phyloP scores from a whole-genome alignment of 2,329 filamentous ascomycete genomes.

The Pseudocercospora cruenta region DNA sequence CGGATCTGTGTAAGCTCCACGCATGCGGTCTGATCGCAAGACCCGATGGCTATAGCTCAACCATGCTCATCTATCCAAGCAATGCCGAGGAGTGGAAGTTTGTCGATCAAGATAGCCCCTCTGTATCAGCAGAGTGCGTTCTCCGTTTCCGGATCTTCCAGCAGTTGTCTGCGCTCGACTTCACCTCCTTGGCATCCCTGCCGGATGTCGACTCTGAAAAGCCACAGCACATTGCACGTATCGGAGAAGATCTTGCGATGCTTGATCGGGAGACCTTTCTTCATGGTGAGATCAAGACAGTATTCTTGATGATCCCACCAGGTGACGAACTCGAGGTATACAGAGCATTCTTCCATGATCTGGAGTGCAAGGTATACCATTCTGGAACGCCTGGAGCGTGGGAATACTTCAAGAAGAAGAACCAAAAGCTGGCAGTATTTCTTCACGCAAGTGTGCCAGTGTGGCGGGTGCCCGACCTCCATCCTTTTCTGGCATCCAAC shows the following conservation, averaged over 20 bases:
- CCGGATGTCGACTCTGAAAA: constrained; percentile 1
- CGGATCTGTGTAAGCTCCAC: constrained; percentile 30
- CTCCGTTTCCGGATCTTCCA: constrained; percentile 24
- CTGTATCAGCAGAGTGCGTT: constrained; percentile 6
- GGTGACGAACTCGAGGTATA: constrained; percentile 30
- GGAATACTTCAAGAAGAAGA: constrained; percentile 31
- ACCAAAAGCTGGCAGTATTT: constrained; percentile 26
- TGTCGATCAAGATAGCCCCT: constrained; percentile 19
- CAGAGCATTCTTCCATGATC: constrained; percentile 23
- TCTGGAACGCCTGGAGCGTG: constrained; percentile 32
- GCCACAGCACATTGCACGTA: neutral
- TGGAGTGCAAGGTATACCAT: constrained; percentile 30
- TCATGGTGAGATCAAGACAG: constrained; percentile 7
- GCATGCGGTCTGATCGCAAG: constrained; percentile 27
- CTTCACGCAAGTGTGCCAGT: constrained; percentile 41
- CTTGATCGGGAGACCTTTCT: constrained; percentile 17
- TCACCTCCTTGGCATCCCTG: neutral
- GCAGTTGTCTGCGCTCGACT: constrained; percentile 7
- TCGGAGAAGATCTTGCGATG: constrained; percentile 18
- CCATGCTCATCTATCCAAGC: constrained; percentile 34
- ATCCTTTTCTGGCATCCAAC: constrained; percentile 36
- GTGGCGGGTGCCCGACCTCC: constrained; percentile 39
- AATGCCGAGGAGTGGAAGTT: constrained; percentile 35
- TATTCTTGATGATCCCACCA: constrained; percentile 36
- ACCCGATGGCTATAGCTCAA: constrained; percentile 16